A percentile compares a stretch with the other conserved stretches of the same genome.
Evolutionary conservation across 495 filamentous ascomycete species (phyloP).

Genomic region (Talaromyces ruber): DNA sequence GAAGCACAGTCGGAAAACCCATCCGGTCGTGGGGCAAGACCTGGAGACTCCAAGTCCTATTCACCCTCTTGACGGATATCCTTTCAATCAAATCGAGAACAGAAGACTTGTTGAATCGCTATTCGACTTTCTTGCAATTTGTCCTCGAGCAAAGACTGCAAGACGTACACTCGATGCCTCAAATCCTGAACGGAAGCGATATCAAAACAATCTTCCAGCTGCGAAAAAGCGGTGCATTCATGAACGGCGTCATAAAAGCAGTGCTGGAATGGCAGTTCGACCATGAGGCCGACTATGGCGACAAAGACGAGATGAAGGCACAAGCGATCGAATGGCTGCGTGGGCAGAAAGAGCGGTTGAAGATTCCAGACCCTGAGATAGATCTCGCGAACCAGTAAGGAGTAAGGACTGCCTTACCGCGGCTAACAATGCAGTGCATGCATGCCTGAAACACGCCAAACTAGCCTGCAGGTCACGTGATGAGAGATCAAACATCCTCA

Average conservation of each 20-base stretch:
- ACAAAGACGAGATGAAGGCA: background rate
- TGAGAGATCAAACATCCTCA: background rate
- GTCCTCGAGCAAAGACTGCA: background rate
- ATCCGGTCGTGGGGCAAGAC: background rate
- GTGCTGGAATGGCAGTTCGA: conserved; percentile 1
- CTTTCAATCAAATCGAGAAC: background rate
- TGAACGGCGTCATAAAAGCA: background rate
- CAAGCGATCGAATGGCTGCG: background rate
- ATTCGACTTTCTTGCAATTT: background rate
- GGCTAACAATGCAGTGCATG: background rate
- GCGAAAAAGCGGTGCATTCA: background rate
- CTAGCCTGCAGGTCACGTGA: background rate
- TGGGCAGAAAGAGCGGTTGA: background rate
- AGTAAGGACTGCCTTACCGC: background rate
- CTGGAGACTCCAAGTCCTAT: background rate
- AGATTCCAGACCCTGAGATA: background rate
- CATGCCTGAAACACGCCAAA: conserved; percentile 5
- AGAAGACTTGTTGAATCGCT: background rate
- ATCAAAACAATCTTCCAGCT: background rate
- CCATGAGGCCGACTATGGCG: background rate
- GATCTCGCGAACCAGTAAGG: background rate
- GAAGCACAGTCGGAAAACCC: background rate
- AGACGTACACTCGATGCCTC: background rate
- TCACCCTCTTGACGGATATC: background rate
- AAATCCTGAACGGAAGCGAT: background rate